These are phyloP conservation scores for Lepidium africanum DNA, from an alignment of 345 rosid species.

Conservation along the genomic window DNA sequence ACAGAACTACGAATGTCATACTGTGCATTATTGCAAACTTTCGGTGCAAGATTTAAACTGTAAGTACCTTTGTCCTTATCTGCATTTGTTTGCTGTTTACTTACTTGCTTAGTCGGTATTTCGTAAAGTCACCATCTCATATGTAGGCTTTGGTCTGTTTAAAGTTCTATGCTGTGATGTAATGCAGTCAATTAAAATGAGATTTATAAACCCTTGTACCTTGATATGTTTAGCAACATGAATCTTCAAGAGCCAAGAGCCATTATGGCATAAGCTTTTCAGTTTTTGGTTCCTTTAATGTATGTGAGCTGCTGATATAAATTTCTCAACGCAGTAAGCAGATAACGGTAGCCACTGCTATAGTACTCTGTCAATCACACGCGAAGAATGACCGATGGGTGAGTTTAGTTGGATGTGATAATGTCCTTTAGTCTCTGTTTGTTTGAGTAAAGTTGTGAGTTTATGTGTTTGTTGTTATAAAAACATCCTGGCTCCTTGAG, in stretches of 20 bases:
- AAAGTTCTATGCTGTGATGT: not conserved
- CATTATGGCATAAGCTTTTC: not conserved
- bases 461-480: no score
- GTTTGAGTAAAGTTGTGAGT: not conserved
- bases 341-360: slow-evolving; percentile 91
- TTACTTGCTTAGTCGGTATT: not conserved
- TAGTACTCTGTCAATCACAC: slow-evolving; percentile 92
- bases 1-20: slow-evolving; percentile 67
- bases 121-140: no score
- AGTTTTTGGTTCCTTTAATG: not conserved
- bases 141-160: not conserved
- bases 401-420: slow-evolving; percentile 24
- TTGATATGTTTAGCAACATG: not conserved
- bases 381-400: slow-evolving; percentile 91
- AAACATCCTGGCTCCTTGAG: not conserved
- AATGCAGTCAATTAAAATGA: not conserved
- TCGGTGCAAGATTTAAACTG: slow-evolving; percentile 74
- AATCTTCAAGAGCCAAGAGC: not conserved
- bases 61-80: slow-evolving; percentile 30
- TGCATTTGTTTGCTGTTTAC: not conserved
- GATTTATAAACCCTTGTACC: no score
- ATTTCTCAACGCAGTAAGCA: slow-evolving; percentile 56
- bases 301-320: slow-evolving; percentile 18
- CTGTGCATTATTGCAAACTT: slow-evolving; percentile 63
- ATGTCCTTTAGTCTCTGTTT: not conserved